Evolutionary conservation across 2,329 filamentous ascomycete genomes (phyloP).

Genomic region (Beauveria caledonica): DNA sequence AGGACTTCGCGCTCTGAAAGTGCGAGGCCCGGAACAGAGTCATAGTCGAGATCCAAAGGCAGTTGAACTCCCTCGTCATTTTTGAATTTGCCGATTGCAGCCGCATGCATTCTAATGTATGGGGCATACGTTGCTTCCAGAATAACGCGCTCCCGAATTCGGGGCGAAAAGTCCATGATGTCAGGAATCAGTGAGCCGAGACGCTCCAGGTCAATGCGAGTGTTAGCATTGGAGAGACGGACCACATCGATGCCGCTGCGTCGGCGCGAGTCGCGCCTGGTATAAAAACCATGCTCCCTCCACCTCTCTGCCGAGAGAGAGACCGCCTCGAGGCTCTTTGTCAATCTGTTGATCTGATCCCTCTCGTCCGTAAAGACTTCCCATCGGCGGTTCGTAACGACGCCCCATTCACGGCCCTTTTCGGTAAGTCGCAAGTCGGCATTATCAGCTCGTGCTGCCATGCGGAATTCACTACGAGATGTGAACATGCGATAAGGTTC

Average conservation of each 20-base stretch:
- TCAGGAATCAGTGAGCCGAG: conserved; percentile 51
- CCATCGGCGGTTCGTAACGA: conserved; percentile 78
- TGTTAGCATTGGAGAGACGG: conserved; percentile 51
- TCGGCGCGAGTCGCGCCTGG: conserved; percentile 56
- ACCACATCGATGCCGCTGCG: conserved; percentile 76
- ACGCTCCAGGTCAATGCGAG: conserved; percentile 36
- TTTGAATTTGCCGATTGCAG: conserved; percentile 57
- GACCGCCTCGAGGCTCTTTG: conserved; percentile 48
- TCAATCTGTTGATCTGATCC: conserved; percentile 59
- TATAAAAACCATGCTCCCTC: conserved; percentile 60
- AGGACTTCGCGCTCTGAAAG: conserved; percentile 70
- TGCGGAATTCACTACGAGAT: conserved; percentile 86
- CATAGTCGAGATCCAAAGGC: conserved; percentile 70
- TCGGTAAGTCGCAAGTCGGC: conserved; percentile 80
- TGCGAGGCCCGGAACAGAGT: conserved; percentile 63
- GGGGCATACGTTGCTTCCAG: conserved; percentile 84
- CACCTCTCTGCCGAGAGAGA: conserved; percentile 56
- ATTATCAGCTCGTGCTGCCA: conserved; percentile 88
- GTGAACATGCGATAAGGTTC: conserved; percentile 99
- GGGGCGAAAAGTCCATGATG: conserved; percentile 44
- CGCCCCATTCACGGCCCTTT: conserved; percentile 66
- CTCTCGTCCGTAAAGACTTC: conserved; percentile 55
- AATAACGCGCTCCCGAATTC: conserved; percentile 60
- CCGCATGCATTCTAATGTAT: conserved; percentile 67
- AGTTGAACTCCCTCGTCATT: conserved; percentile 70